Base-by-base conservation (phyloP, 345 rosid species). In the Populus alba region DNA sequence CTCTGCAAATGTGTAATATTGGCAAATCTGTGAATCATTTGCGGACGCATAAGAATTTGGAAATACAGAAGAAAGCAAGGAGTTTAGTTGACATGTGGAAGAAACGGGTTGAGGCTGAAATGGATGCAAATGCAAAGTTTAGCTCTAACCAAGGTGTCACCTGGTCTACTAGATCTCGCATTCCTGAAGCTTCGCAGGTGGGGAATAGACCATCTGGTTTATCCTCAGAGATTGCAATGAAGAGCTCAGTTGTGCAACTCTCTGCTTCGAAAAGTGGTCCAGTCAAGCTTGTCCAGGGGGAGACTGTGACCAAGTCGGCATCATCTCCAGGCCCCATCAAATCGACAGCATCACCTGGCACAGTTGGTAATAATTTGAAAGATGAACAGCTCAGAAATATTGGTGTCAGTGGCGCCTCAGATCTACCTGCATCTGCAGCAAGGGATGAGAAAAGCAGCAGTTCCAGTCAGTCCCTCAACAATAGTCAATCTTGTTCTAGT, bases 51-150 rank as follows among this genome's bases (percentile, higher is more conserved):
- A 93, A 91, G 78, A 92, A 91, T 59, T 79, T 87, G 55, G 98
- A 95, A 68, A 93, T 95, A 79, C 96, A 92, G 80, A 95, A 87
- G 88, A 95, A 95, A 77, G 96, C 97, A 49, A 89, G 97, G 84
- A 87, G 92, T 70, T 87, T 95, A 66, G 99, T 95, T 75, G 99
- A 95, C 81, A 93, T 91, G 3, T 95, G 99, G 97, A 95, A 95
- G 88, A 95, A 89, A 77, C 91, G 97, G 18, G 99, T 95, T 37
- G 99, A 95, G 83, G 95, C 92, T 79, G 99, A 95, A 81, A 92
- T 93, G 98, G 96, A 95, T 87, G 89, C 65, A 1, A 59, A 59
- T 59, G 65, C 88, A 1, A 93, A 89, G 79, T 78, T 91, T 75
- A 90, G 90, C 20, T 80, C 91, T 20, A 86, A 83, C 49, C 97